Evolutionary conservation across 2,329 filamentous ascomycete species (phyloP).

Genomic region (Fusarium sp.): DNA sequence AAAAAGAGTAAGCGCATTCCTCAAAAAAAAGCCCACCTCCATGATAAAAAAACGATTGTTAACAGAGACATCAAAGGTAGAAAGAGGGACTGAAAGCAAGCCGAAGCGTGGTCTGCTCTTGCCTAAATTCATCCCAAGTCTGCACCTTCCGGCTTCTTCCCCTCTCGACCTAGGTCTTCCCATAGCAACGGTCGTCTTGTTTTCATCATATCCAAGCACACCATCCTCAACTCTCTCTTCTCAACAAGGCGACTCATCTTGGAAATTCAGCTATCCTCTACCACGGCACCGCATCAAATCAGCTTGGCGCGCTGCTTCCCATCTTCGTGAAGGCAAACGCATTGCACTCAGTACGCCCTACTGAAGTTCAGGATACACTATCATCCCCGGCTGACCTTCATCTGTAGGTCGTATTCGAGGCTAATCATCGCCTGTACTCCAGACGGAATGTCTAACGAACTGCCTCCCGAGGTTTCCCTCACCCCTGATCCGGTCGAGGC

Average conservation of each 20-base stretch:
- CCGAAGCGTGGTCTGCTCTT: conserved; percentile 17
- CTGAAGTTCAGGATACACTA: neutral
- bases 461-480: conserved; percentile 12
- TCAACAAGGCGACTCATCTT: conserved; percentile 1
- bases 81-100: conserved; percentile 6
- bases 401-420: neutral
- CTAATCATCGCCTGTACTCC: neutral
- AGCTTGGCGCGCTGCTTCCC: conserved; percentile 1
- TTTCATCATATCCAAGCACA: conserved; percentile 7
- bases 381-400: neutral
- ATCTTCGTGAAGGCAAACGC: neutral
- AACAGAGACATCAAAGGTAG: conserved; percentile 6
- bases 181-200: conserved; percentile 3
- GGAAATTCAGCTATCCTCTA: conserved; percentile 10
- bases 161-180: conserved; percentile 10
- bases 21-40: neutral
- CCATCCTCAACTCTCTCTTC: conserved; percentile 22
- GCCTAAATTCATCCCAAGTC: conserved; percentile 17
- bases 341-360: conserved; percentile 12
- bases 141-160: conserved; percentile 19
- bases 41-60: neutral
- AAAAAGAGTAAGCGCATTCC: conserved; percentile 15
- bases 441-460: conserved; percentile 35
- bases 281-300: neutral
- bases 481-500: conserved; percentile 21